Base-by-base conservation (phyloP, 306 rosid genomes). In the Cyamopsis tetragonoloba region DNA sequence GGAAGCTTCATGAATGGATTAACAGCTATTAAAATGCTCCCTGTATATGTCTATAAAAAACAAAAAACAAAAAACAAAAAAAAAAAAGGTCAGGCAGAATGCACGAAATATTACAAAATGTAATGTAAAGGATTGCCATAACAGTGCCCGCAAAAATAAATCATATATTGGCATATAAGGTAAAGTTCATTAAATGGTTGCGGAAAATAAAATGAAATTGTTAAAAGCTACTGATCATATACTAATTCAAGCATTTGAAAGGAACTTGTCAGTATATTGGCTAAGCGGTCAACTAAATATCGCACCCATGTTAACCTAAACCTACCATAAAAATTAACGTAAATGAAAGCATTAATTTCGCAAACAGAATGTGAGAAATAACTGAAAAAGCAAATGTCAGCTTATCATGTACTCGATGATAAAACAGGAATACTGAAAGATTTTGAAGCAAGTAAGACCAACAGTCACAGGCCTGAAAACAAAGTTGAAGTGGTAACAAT, bases 1-100 rank as follows among this genome's bases (percentile, higher is more conserved):
- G 95, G 95, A 84, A 91, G 95, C 85, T 82, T 91, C 26, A 92
- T 88, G 83, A 91, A 91, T 31, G 97, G 97, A 73, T 91, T 91
- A 31, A 91, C 88, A n/a, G 95, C 95, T 66, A 91, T 91, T 83
- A 91, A 82, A 60, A 91, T 91, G 85, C 91, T 82, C 54, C 97
- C 92, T 1, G 97, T 88, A 62, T 91, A 91, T 47, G 97, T 91
- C 97, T 91, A 73, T 15, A 18, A 69, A 55, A 65, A 39, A 77
- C 37, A 68, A 66, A 51, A 3, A 23, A 44, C n/a, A n/a, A n/a
- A n/a, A n/a, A n/a, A n/a, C n/a, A 18, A 69, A 55, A 65, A 39
- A 77, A 31, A 68, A 66, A 51, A 3, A 23, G 39, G 24, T 48
- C 68, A 68, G 62, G 17, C 10, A 13, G 61, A 28, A 62, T 39